Percentiles rank a stretch among this genome's conserved stretches.
These are phyloP conservation scores for Jatropha curcas DNA, from an alignment of 345 rosid species.

Conservation along the genomic window DNA sequence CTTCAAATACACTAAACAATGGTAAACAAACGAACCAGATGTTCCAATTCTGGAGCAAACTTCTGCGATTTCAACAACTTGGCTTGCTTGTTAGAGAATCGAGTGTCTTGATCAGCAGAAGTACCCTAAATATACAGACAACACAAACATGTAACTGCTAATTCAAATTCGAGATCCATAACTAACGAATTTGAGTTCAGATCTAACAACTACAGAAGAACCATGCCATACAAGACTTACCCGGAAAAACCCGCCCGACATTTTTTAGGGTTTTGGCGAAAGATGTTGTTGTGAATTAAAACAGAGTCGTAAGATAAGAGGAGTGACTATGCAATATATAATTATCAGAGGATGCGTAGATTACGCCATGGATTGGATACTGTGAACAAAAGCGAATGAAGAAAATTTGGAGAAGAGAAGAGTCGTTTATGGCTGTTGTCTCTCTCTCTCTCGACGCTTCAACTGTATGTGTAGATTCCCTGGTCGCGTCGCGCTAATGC, in stretches of 20 bases:
- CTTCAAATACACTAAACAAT: neutral
- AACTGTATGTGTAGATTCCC: neutral
- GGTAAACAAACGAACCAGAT: constrained; percentile 53
- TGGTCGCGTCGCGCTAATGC: neutral
- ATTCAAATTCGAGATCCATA: constrained; percentile 9
- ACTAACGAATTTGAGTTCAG: neutral
- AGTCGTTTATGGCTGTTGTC: neutral
- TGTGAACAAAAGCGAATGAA: no score
- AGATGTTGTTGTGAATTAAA: neutral
- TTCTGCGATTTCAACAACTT: constrained; percentile 91
- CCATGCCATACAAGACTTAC: neutral
- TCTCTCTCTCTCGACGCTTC: neutral
- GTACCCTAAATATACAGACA: constrained; percentile 60
- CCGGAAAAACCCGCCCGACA: constrained; percentile 39
- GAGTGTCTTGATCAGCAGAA: constrained; percentile 95
- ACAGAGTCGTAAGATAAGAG: neutral
- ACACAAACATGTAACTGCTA: neutral
- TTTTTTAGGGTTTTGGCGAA: constrained; percentile 18
- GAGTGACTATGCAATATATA: neutral
- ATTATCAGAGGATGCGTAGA: neutral
- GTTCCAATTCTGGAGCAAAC: constrained; percentile 81
- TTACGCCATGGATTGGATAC: neutral
- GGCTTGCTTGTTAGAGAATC: constrained; percentile 99
- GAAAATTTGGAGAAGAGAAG: neutral
- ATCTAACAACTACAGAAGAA: neutral